Evolutionary conservation across 1,284 basidiomycete species (phyloP), one percentile per base, ranked within the genome.

Genomic region (Clitocybe nebularis): DNA sequence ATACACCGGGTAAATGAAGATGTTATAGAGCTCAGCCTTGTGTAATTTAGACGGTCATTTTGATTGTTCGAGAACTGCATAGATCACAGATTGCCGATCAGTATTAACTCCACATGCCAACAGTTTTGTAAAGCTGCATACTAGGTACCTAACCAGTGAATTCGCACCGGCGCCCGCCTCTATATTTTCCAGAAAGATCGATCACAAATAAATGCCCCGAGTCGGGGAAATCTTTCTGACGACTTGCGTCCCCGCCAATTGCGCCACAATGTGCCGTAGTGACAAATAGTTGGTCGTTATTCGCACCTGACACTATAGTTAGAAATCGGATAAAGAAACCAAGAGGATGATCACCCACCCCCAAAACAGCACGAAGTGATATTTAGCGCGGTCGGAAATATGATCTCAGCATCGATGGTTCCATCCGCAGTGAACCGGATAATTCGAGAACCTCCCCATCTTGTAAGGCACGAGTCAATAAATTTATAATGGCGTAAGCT

Each of bases 341-440:
- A n/a, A n/a, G n/a, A n/a, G n/a, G n/a, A n/a, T n/a, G n/a, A n/a
- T n/a, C n/a, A n/a, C 52, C 42, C 33, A 79, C 81, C 82, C 61
- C 81, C 83, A 56, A 84, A 85, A 50, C 76, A 80, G 49, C 81
- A 84, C 8, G 81, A 71, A 5, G 81, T 85, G 24, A 84, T 66
- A 44, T 79, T 75, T 43, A 77, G 61, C 3, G 68, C 82, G 11
- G 69, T 77, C 21, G 81, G 79, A 49, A 85, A 77, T 29, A 66
- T 36, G 28, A 85, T 65, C 52, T 79, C 73, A 16, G 76, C 58
- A 53, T 81, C 76, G 24, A 79, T 63, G 19, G 56, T 50, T 3
- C 78, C 79, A n/a, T 73, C 63, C 20, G 58, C 59, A 26, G 67
- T 68, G 52, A 79, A 81, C 37, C 81, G 68, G 33, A 78, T 63